Evolutionary conservation across 2,329 filamentous ascomycete species (phyloP).

Genomic region (Aspergillus sp.): DNA sequence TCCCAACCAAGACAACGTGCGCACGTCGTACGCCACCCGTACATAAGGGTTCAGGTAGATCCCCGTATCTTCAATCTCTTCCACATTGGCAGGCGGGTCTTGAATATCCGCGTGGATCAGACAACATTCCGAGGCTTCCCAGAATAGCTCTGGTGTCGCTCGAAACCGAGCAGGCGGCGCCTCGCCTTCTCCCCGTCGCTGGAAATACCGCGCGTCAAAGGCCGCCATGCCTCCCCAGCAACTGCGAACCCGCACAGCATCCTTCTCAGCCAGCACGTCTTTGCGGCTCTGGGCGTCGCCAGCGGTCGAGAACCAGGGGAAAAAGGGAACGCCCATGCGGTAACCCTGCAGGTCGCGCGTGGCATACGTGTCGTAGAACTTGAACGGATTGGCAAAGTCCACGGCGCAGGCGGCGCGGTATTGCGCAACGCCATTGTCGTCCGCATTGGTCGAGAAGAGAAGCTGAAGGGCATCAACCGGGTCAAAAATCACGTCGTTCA

Average conservation of each 20-base stretch:
- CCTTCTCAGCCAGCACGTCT: slow-evolving; percentile 60
- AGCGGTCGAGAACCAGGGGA: slow-evolving; percentile 64
- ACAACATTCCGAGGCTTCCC: slow-evolving; percentile 66
- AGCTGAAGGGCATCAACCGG: slow-evolving; percentile 59
- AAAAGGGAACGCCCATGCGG: slow-evolving; percentile 68
- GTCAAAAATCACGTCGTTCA: slow-evolving; percentile 68
- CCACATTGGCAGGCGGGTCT: slow-evolving; percentile 28
- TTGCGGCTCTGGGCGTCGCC: slow-evolving; percentile 55
- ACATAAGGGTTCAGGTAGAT: slow-evolving; percentile 76
- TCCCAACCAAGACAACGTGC: slow-evolving; percentile 58
- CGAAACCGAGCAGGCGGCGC: slow-evolving; percentile 54
- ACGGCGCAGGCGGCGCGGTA: slow-evolving; percentile 72
- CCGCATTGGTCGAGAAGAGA: slow-evolving; percentile 60
- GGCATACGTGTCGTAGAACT: slow-evolving; percentile 76
- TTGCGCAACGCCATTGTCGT: slow-evolving; percentile 51
- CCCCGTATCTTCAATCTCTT: slow-evolving; percentile 48
- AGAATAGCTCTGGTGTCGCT: slow-evolving; percentile 58
- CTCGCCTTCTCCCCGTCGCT: slow-evolving; percentile 15
- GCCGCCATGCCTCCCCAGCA: slow-evolving; percentile 76
- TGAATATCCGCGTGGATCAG: slow-evolving; percentile 54
- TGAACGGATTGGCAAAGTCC: slow-evolving; percentile 72
- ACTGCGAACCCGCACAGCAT: slow-evolving; percentile 65
- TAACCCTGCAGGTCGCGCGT: slow-evolving; percentile 69
- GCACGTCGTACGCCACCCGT: slow-evolving; percentile 65
- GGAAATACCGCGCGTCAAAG: slow-evolving; percentile 49